Conservation (phyloP, 805 yeast species). For the Hanseniaspora lindneri region DNA sequence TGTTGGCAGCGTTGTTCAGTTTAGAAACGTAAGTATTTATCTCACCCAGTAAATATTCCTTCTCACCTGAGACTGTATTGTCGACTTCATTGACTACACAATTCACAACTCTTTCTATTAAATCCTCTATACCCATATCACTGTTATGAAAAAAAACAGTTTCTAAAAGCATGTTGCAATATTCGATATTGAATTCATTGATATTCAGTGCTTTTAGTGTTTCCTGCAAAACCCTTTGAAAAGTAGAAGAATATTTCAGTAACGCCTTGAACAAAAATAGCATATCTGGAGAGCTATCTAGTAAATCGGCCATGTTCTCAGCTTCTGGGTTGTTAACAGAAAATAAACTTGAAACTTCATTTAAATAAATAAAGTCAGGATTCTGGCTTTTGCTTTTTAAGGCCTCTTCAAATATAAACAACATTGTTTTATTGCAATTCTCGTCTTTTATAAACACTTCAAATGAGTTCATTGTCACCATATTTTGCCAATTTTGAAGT, state of each 20-base stretch:
- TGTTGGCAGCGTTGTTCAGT: neutral
- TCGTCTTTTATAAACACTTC: neutral
- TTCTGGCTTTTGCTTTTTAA: neutral
- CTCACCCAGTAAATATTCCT: neutral
- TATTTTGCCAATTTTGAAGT: slow-evolving; percentile 4
- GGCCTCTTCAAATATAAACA: neutral
- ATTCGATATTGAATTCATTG: neutral
- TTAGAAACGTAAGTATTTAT: neutral
- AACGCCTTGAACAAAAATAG: neutral
- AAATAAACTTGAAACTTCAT: neutral
- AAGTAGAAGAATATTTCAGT: neutral
- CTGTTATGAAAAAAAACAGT: neutral
- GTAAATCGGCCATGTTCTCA: slow-evolving; percentile 2
- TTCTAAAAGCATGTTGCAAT: neutral
- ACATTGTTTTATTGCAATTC: neutral
- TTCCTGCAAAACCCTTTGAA: slow-evolving; percentile 2
- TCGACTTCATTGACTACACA: neutral
- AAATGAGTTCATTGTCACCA: neutral
- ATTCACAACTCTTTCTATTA: neutral
- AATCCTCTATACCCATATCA: neutral
- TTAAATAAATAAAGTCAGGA: neutral
- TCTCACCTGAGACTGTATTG: neutral
- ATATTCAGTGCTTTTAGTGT: neutral
- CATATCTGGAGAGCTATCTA: slow-evolving; percentile 11
- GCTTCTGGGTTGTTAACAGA: neutral